These are phyloP conservation scores for Xanthoconium purpureum DNA, from an alignment of 768 basidiomycete species.

Conservation along the genomic window DNA sequence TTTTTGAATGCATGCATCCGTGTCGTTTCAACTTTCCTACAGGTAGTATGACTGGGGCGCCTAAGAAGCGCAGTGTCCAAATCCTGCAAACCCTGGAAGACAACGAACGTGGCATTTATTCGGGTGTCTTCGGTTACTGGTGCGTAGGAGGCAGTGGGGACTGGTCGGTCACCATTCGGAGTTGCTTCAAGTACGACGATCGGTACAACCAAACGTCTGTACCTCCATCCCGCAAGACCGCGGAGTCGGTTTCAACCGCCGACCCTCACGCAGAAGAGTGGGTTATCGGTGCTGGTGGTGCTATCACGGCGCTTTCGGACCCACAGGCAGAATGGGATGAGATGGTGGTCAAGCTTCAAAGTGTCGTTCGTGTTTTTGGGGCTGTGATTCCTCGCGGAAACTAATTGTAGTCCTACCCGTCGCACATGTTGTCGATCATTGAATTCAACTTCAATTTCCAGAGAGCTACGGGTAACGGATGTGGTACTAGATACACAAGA, in stretches of 20 bases:
- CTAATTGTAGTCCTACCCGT: constrained; percentile 4
- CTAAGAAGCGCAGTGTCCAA: constrained; percentile 91
- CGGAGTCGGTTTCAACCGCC: constrained; percentile 11
- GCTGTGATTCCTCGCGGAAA: constrained; percentile 26
- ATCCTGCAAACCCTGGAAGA: constrained; percentile 80
- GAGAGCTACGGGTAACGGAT: background rate
- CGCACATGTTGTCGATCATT: constrained; percentile 8
- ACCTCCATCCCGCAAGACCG: constrained; percentile 7
- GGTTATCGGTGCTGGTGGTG: constrained; percentile 90
- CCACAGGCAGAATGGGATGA: constrained; percentile 91
- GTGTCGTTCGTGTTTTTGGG: constrained; percentile 66
- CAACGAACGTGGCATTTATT: constrained; percentile 74
- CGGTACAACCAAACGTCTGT: constrained; percentile 12
- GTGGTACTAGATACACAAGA: background rate
- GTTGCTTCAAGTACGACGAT: constrained; percentile 75
- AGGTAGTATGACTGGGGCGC: constrained; percentile 98
- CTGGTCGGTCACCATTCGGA: constrained; percentile 93
- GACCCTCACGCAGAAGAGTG: constrained; percentile 48
- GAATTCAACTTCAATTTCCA: constrained; percentile 38
- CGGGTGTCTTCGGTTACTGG: constrained; percentile 93
- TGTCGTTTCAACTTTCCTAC: constrained; percentile 1
- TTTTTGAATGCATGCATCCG: background rate
- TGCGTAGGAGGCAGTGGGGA: constrained; percentile 85
- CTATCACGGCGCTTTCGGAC: constrained; percentile 90
- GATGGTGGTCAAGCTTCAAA: constrained; percentile 82